Percentiles rank a stretch among this genome's conserved stretches.
Evolutionary conservation across 306 rosid species (phyloP).

Genomic region (Prunus armeniaca): DNA sequence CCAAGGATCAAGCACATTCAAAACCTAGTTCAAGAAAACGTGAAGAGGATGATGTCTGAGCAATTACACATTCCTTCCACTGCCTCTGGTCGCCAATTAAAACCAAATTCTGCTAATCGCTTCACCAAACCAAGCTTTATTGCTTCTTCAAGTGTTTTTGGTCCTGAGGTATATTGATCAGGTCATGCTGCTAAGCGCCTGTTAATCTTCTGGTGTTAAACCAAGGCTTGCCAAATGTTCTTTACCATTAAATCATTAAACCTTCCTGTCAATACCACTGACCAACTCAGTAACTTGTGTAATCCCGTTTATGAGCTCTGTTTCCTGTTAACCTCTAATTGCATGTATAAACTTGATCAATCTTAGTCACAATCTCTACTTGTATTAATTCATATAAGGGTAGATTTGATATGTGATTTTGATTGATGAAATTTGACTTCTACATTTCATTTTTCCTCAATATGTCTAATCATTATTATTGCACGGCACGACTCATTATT

Average conservation of each 20-base stretch:
- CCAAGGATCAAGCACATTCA: conserved; percentile 75
- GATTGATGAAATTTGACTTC: not conserved
- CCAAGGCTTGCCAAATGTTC: not conserved
- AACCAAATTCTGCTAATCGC: conserved; percentile 31
- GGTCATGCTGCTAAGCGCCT: not conserved
- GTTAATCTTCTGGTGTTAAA: not conserved
- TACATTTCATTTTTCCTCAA: not conserved
- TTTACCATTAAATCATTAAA: too few relatives aligned
- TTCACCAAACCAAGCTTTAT: conserved; percentile 59
- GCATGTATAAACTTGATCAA: too few relatives aligned
- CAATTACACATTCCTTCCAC: conserved; percentile 53
- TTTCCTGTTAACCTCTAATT: too few relatives aligned
- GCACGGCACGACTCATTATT: not conserved
- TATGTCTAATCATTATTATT: not conserved
- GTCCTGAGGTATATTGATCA: conserved; percentile 56
- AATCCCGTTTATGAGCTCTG: too few relatives aligned
- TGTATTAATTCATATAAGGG: too few relatives aligned
- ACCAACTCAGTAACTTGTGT: too few relatives aligned
- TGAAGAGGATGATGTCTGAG: conserved; percentile 65
- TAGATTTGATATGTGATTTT: too few relatives aligned
- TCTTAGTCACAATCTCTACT: too few relatives aligned
- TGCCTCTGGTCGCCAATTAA: conserved; percentile 35
- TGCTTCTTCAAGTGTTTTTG: conserved; percentile 83
- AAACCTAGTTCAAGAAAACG: conserved; percentile 53
- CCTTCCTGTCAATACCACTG: too few relatives aligned